Base-by-base conservation (phyloP, 371 early-diverging fungal species). In the Blastocladiella emersonii region DNA sequence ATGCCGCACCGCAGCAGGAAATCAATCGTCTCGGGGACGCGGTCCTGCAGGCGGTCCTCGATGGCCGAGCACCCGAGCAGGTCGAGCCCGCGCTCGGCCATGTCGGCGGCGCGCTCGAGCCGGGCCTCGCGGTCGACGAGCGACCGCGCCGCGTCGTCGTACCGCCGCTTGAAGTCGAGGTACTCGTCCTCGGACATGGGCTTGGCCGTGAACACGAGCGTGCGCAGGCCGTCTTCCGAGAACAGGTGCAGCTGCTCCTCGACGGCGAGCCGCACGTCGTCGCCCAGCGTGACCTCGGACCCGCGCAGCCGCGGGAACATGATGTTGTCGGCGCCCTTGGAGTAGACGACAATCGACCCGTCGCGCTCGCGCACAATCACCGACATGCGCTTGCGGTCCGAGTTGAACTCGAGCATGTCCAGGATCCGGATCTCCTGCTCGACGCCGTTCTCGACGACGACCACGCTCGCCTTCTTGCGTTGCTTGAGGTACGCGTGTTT, bases 241-340 rank as follows among this genome's bases (percentile, higher is more conserved):
- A 70, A 76, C 6, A 37, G 41, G 55, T 67, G 57, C 17, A 76
- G 41, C n/a, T 65, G 35, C n/a, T 55, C n/a, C 27, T 71, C 61
- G 17, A 48, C 57, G 35, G 70, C 68, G 57, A 70, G 70, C 41
- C 62, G 36, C 19, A 44, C 34, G 21, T 68, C 7, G 32, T 64
- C 25, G 27, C 23, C 48, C n/a, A 17, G 43, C 48, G 39, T 13
- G 39, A 13, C 39, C 48, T 48, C n/a, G 12, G 34, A 3, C 3
- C 25, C 35, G 30, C 65, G 65, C 21, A 21, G 4, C 6, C 56
- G 57, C 55, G 74, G 64, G 34, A 77, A 41, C 30, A 81, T 71
- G 48, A 81, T 74, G 64, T 76, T 76, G 66, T 86, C 85, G 35
- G 83, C 80, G 36, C 88, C 87, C 66, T 88, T 86, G 56, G 71